Conservation (phyloP, 306 rosid species). For the Trifolium fragiferum region DNA sequence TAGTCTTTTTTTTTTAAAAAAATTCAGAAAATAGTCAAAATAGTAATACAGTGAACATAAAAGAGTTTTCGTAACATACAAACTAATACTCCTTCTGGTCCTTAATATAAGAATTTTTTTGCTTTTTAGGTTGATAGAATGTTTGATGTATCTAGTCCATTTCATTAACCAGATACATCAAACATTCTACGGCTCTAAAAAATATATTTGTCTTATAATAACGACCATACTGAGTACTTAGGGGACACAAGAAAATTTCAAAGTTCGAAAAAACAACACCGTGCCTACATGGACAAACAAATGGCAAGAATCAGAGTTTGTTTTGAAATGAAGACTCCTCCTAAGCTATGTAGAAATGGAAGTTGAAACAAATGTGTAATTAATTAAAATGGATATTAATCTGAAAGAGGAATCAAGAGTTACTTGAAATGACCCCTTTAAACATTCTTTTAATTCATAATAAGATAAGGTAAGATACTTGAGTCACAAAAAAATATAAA, state of each 20-base stretch:
- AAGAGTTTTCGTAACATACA: not conserved
- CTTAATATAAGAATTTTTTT: no score
- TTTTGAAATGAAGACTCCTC: not conserved
- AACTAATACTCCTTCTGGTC: not conserved
- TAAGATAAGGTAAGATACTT: constrained; percentile 1
- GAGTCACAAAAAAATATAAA: not conserved
- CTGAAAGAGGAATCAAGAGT: constrained; percentile 19
- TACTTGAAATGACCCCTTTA: constrained; percentile 14
- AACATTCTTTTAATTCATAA: constrained; percentile 31
- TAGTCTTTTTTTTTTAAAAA: no score
- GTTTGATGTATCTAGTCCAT: no score
- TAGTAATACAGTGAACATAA: not conserved
- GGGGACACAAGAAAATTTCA: not conserved
- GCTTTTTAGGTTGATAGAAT: no score
- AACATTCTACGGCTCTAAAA: no score
- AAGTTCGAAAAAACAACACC: not conserved
- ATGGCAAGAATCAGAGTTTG: not conserved
- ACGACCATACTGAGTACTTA: no score
- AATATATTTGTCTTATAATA: no score
- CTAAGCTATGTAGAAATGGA: constrained; percentile 1
- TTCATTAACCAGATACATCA: no score
- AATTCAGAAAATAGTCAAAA: not conserved
- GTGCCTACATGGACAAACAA: constrained; percentile 7
- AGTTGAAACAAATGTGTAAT: not conserved
- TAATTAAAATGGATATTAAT: not conserved